These are phyloP conservation scores for Gaultheria prostrata DNA, from an alignment of 148 eudicot genomes.

Conservation along the genomic window DNA sequence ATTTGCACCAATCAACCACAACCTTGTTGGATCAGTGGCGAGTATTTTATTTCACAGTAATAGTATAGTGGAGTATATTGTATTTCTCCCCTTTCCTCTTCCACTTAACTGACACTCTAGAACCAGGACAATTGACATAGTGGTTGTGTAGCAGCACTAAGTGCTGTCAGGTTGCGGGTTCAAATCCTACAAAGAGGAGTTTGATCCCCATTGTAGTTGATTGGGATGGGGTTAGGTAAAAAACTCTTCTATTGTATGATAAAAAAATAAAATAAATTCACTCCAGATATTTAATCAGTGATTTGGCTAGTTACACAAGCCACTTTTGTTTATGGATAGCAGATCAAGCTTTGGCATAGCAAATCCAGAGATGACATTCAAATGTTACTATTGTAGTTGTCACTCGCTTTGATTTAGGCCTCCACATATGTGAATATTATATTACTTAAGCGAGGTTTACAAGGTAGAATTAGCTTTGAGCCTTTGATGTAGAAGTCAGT, in stretches of 20 bases:
- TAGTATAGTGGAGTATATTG: background rate
- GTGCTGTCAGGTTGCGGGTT: too few species aligned
- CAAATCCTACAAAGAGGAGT: too few species aligned
- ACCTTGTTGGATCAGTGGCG: constrained; percentile 77
- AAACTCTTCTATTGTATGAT: too few species aligned
- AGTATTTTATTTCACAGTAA: constrained; percentile 25
- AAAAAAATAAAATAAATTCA: too few species aligned
- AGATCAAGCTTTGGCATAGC: background rate
- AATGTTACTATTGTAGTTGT: background rate
- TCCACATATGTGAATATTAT: background rate
- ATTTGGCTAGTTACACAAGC: background rate
- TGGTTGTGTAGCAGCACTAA: too few species aligned
- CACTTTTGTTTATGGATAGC: background rate
- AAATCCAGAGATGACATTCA: background rate
- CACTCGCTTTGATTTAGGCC: background rate
- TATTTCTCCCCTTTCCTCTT: background rate
- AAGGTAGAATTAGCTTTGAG: background rate
- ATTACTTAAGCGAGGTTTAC: background rate
- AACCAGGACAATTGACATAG: too few species aligned
- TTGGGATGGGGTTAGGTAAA: too few species aligned
- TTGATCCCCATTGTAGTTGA: too few species aligned
- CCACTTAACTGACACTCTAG: background rate
- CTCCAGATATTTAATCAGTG: background rate
- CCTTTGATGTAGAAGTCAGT: background rate
- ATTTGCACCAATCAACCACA: constrained; percentile 51